A percentile compares a stretch with the other conserved stretches of the same genome.
These are phyloP conservation scores for Staphylotrichum tortipilum DNA, from an alignment of 495 filamentous ascomycete species.

Conservation along the genomic window DNA sequence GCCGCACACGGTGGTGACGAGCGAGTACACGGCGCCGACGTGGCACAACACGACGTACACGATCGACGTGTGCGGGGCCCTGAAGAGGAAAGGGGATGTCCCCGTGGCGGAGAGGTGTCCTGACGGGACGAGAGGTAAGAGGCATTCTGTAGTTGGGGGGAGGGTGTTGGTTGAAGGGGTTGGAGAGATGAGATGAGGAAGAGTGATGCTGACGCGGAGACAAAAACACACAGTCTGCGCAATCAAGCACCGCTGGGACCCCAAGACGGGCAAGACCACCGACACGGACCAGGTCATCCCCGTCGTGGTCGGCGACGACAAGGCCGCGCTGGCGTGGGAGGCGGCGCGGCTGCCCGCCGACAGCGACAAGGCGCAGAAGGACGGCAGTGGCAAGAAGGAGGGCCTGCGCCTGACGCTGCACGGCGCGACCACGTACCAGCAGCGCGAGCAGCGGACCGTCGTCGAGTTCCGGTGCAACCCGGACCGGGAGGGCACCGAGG, in stretches of 20 bases:
- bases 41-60: slow-evolving; percentile 71
- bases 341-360: slow-evolving; percentile 46
- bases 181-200: not conserved
- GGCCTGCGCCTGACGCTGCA: slow-evolving; percentile 63
- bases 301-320: slow-evolving; percentile 54
- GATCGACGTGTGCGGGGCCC: slow-evolving; percentile 68
- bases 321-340: slow-evolving; percentile 48
- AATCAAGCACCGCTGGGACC: slow-evolving; percentile 49
- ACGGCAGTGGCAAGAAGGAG: slow-evolving; percentile 53
- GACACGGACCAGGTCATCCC: slow-evolving; percentile 47
- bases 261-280: slow-evolving; percentile 20
- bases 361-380: slow-evolving; percentile 42
- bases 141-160: not conserved
- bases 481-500: slow-evolving; percentile 60
- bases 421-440: slow-evolving; percentile 56
- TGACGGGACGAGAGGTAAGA: slow-evolving; percentile 49
- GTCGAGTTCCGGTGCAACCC: slow-evolving; percentile 79
- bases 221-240: slow-evolving; percentile 57
- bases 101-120: slow-evolving; percentile 48
- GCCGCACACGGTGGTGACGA: slow-evolving; percentile 62
- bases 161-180: not conserved
- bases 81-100: slow-evolving; percentile 46
- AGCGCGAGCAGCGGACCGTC: slow-evolving; percentile 55
- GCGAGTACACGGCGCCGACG: slow-evolving; percentile 37
- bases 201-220: not conserved